Base-by-base conservation (phyloP, 805 yeast genomes). In the Kluyveromyces siamensis region DNA sequence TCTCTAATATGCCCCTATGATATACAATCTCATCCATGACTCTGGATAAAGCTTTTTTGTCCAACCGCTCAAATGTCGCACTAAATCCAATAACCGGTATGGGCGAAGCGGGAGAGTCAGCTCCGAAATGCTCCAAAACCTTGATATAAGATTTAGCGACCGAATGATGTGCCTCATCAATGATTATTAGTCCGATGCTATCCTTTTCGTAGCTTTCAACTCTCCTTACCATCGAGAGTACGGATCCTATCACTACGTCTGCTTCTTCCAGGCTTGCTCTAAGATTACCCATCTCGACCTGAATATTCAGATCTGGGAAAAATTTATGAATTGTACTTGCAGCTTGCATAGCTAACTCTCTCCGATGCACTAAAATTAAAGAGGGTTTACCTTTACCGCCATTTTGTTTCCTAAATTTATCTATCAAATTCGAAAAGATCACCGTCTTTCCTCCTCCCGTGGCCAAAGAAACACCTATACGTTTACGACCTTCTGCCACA, bases 401-500 rank as follows among this genome's bases (percentile, higher is more conserved):
- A 7, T 43, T 40, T 9, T 10, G 11, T 17, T 21, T 17, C n/a
- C 50, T 45, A 41, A 61, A 46, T 33, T 67, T 59, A 0, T 78
- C 74, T 2, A 84, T 75, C 40, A 84, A 55, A 53, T 75, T 75
- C 0, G 85, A 65, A 60, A 87, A 84, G 1, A 87, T 80, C 11
- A 88, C 87, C 0, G 97, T 90, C 58, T 90, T 90, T 6, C 98
- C 98, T 11, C 96, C 93, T 0, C 98, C 98, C 0, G 98, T 91
- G 13, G 96, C 96, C 37, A 90, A 64, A 27, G 88, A 84, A 1
- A 88, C 89, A 0, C 91, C 96, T 0, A 88, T 76, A 44, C 93
- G 70, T 17, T 72, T 65, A 2, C 65, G 55, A 1, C 83, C 81
- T 0, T 56, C 50, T 0, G 65, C 57, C 1, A 84, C 60, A 0